These are phyloP conservation scores for Binderoboletus segoi DNA, from an alignment of 1,284 basidiomycete genomes.

Conservation along the genomic window DNA sequence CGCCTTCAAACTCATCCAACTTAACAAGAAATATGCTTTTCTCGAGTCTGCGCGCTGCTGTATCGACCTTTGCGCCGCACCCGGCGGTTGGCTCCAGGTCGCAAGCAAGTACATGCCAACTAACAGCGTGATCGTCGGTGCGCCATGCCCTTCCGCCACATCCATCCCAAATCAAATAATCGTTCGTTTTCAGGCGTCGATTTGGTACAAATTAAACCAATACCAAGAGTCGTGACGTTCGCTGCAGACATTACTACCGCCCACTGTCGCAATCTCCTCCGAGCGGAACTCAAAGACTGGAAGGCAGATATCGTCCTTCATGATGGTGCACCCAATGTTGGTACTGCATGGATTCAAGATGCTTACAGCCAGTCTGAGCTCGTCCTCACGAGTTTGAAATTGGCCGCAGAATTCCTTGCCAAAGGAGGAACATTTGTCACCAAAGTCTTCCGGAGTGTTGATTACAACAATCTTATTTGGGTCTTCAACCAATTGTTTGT, in stretches of 20 bases:
- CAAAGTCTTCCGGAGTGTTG: constrained; percentile 98
- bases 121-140: constrained; percentile 93
- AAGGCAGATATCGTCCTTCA: constrained; percentile 99
- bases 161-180: constrained; percentile 12
- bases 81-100: constrained; percentile 99
- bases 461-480: constrained; percentile 99
- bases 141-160: constrained; percentile 32
- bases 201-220: constrained; percentile 94
- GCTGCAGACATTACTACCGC: constrained; percentile 95
- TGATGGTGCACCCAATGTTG: constrained; percentile 99
- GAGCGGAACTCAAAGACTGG: constrained; percentile 95
- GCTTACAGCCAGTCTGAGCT: constrained; percentile 98
- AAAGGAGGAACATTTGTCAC: constrained; percentile 98
- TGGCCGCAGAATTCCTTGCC: constrained; percentile 93
- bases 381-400: constrained; percentile 93
- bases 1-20: constrained; percentile 98
- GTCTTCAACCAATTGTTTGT: constrained; percentile 97
- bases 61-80: constrained; percentile 98
- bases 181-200: constrained; percentile 74
- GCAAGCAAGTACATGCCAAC: constrained; percentile 98
- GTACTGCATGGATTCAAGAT: constrained; percentile 99
- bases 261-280: constrained; percentile 87
- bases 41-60: constrained; percentile 91
- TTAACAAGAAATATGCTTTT: constrained; percentile 98
- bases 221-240: constrained; percentile 92